Evolutionary conservation across 495 filamentous ascomycete genomes (phyloP).

Genomic region (Penicillium psychrofluorescens): DNA sequence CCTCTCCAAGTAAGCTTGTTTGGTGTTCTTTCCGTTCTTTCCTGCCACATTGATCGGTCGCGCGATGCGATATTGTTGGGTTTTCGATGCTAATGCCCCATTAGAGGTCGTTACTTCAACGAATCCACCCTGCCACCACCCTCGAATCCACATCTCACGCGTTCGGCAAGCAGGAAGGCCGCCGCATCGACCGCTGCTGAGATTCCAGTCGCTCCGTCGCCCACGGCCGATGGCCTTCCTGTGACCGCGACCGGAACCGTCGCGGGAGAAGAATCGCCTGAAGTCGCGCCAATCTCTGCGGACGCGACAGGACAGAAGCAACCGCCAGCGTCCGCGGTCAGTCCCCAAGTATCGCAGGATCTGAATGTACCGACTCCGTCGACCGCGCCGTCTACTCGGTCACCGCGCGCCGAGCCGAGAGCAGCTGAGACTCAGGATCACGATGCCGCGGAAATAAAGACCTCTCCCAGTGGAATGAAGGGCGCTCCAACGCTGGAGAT

Average conservation of each 20-base stretch:
- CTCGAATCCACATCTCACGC: conserved; percentile 28
- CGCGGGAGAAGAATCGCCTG: background rate
- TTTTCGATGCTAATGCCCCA: conserved; percentile 21
- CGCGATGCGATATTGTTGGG: conserved; percentile 3
- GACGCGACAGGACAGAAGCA: conserved; percentile 4
- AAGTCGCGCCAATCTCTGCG: conserved; percentile 2
- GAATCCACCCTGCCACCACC: conserved; percentile 60
- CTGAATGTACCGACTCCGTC: conserved; percentile 2
- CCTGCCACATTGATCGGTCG: background rate
- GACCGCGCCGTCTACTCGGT: conserved; percentile 5
- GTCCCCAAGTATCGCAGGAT: conserved; percentile 7
- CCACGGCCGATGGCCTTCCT: conserved; percentile 6
- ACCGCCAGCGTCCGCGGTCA: conserved; percentile 6
- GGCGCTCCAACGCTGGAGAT: conserved; percentile 11
- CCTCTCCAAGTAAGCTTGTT: conserved; percentile 61
- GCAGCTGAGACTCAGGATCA: conserved; percentile 17
- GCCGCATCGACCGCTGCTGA: conserved; percentile 1
- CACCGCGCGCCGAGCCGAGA: conserved; percentile 7
- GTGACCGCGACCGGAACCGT: background rate
- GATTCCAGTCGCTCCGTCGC: conserved; percentile 3
- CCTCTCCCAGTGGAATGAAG: conserved; percentile 11
- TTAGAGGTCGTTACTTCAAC: conserved; percentile 65
- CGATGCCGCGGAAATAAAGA: conserved; percentile 8
- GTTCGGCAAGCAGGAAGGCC: conserved; percentile 19
- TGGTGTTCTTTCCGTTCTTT: conserved; percentile 11